Evolutionary conservation across 1,284 basidiomycete genomes (phyloP), one percentile per base, ranked within the genome.

Genomic region (Coriolopsis trogii): DNA sequence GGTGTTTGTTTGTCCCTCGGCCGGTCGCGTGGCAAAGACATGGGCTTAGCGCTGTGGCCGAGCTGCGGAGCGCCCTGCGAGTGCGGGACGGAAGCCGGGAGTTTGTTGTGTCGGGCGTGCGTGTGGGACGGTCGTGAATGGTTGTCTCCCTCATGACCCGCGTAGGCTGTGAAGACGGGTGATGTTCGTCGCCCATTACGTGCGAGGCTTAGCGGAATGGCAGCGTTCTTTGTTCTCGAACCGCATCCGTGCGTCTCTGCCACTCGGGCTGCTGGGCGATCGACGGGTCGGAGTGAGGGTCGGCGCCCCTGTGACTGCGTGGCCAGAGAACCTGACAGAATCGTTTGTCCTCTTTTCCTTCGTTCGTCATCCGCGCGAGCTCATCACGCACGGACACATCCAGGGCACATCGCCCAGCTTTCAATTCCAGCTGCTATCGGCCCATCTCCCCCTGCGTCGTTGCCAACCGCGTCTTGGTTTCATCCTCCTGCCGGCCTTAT

Each of bases 401-500:
- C 39, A 5, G 39, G 6, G 25, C 4, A 4, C 7, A n/a, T 25
- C 39, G 39, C 24, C 39, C 23, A 34, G n/a, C n/a, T 7, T 18
- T 18, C n/a, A n/a, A 10, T 4, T 18, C 50, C 55, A 53, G 37
- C 45, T 45, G 29, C 38, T 45, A 61, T 59, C 55, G 47, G 47
- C 50, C 50, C 51, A 53, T 60, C 58, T 62, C 31, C 28, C 7
- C 56, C 45, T 45, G 46, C 49, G 33, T 56, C 50, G 30, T 56
- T 57, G 51, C 58, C 52, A 56, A 56, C 57, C 42, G 45, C 50
- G 36, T 46, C 46, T 46, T 29, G 24, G 44, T 48, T 55, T 49
- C 46, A 45, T 48, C 50, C 33, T 31, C 41, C 52, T 46, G 56
- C 56, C 56, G 64, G 60, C 54, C 39, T 66, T 66, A 67, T 68